These are phyloP conservation scores for Fusarium drepaniforme DNA, from an alignment of 2,329 filamentous ascomycete species.

Conservation along the genomic window DNA sequence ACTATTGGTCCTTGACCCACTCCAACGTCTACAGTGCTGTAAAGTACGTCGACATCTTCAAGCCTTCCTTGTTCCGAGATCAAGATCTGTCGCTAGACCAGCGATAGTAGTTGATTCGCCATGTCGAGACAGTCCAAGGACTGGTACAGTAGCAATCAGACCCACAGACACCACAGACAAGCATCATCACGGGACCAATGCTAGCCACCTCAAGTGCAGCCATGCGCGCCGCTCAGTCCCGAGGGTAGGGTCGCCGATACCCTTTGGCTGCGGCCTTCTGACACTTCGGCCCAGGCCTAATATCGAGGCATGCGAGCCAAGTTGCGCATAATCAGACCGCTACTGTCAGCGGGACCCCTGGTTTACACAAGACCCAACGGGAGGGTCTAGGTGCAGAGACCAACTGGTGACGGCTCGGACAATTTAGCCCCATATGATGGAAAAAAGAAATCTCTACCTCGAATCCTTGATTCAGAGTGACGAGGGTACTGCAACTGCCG, in stretches of 20 bases:
- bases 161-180: conserved; percentile 37
- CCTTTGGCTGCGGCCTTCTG: background rate
- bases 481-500: conserved; percentile 2
- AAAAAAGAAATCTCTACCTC: background rate
- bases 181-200: conserved; percentile 39
- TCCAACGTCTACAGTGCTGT: background rate
- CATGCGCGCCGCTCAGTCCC: background rate
- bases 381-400: conserved; percentile 4
- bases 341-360: conserved; percentile 6
- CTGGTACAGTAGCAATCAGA: background rate
- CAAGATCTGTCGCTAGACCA: conserved; percentile 6
- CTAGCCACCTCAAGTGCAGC: conserved; percentile 9
- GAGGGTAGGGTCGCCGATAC: background rate
- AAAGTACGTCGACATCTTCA: background rate
- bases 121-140: background rate
- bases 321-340: conserved; percentile 8
- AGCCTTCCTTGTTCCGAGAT: background rate
- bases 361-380: conserved; percentile 8
- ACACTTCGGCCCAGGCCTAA: background rate
- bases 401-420: conserved; percentile 1
- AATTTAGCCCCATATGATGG: background rate
- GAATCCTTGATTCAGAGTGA: background rate
- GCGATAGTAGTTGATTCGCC: conserved; percentile 1
- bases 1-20: conserved; percentile 1
- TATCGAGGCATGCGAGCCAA: background rate